A percentile compares a stretch with the other conserved stretches of the same genome.
phyloP scores from a whole-genome alignment of 2,329 filamentous ascomycete species.

The Clonostachys solani region DNA sequence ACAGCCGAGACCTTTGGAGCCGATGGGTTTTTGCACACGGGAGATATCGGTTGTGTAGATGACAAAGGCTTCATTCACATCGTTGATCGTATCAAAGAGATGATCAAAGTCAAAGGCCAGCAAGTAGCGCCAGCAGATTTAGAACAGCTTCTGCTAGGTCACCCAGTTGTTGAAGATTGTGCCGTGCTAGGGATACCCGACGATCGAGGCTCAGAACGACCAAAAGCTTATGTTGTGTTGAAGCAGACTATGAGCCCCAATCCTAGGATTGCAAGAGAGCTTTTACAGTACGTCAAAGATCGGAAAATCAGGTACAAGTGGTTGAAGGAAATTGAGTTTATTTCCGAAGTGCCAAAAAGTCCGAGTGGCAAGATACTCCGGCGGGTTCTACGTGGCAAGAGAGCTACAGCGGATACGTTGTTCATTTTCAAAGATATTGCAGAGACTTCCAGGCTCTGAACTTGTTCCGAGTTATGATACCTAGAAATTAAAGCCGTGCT shows the following conservation, averaged over 20 bases:
- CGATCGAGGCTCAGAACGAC: constrained; percentile 56
- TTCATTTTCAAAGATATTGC: no score
- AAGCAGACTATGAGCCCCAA: no score
- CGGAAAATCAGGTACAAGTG: constrained; percentile 64
- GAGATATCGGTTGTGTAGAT: constrained; percentile 80
- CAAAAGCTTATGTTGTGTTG: constrained; percentile 43
- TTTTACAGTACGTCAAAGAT: constrained; percentile 13
- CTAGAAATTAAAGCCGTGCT: no score
- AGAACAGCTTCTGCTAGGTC: constrained; percentile 49
- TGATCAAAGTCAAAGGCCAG: constrained; percentile 51
- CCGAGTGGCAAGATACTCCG: constrained; percentile 47
- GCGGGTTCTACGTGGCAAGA: constrained; percentile 29
- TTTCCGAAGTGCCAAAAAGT: constrained; percentile 68
- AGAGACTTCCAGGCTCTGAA: no score
- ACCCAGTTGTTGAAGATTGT: neutral
- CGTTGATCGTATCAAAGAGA: constrained; percentile 78
- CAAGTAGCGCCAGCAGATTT: constrained; percentile 70
- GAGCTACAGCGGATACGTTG: no score
- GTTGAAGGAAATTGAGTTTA: constrained; percentile 64
- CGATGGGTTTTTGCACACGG: constrained; percentile 87
- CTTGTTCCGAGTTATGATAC: no score
- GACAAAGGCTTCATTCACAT: constrained; percentile 80
- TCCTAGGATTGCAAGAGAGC: no score
- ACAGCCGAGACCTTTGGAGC: constrained; percentile 66
- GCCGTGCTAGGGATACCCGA: constrained; percentile 49